These are phyloP conservation scores for Colletotrichum eleusines DNA, from an alignment of 2,329 filamentous ascomycete genomes.

Conservation along the genomic window DNA sequence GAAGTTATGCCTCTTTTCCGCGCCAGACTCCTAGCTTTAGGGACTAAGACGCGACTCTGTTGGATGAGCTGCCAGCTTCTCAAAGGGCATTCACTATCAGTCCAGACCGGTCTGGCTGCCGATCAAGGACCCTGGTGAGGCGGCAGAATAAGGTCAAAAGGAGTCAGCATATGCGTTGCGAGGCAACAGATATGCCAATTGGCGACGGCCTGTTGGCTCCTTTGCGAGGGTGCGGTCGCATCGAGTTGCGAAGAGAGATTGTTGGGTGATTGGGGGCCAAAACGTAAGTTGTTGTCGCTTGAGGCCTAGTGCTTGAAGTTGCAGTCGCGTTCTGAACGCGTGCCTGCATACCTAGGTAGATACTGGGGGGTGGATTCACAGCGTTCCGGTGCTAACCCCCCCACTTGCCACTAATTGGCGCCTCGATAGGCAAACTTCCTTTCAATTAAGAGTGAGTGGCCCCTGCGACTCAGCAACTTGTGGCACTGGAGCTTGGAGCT, in stretches of 20 bases:
- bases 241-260: constrained; percentile 17
- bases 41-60: not conserved
- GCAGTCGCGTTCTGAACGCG: constrained; percentile 37
- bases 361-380: not conserved
- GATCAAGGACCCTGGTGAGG: not conserved
- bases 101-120: not conserved
- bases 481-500: constrained; percentile 21
- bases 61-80: not conserved
- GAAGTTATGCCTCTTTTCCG: not conserved
- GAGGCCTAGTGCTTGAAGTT: constrained; percentile 22
- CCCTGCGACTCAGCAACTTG: constrained; percentile 25
- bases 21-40: too few relatives aligned
- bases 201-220: not conserved
- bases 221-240: not conserved
- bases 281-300: constrained; percentile 13
- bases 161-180: not conserved
- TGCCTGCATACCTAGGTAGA: too few relatives aligned
- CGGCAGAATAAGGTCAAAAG: not conserved
- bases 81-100: constrained; percentile 12
- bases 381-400: constrained; percentile 12
- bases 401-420: constrained; percentile 23
- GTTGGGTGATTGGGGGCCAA: constrained; percentile 8
- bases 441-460: constrained; percentile 22
- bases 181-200: constrained; percentile 5
- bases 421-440: not conserved